These are phyloP conservation scores for Aspergillus clavatus DNA, from an alignment of 2,329 filamentous ascomycete species.

Conservation along the genomic window DNA sequence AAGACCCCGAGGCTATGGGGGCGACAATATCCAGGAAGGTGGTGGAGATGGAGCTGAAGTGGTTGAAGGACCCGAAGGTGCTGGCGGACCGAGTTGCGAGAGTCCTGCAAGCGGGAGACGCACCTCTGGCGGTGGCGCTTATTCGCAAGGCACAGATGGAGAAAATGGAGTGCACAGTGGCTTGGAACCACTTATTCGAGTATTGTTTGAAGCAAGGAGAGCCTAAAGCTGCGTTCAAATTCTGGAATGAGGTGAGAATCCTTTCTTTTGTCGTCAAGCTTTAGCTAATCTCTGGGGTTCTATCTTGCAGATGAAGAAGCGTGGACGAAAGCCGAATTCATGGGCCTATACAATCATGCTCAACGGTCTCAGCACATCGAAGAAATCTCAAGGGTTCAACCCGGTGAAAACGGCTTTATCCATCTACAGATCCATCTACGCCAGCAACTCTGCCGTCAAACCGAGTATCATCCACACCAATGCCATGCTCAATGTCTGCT, in stretches of 20 bases:
- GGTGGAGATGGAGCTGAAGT: slow-evolving; percentile 53
- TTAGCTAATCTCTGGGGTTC: slow-evolving; percentile 11
- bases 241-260: slow-evolving; percentile 74
- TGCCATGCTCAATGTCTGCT: slow-evolving; percentile 77
- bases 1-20: background rate
- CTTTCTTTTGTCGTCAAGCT: background rate
- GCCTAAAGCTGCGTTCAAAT: slow-evolving; percentile 63
- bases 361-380: slow-evolving; percentile 62
- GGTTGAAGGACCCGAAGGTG: slow-evolving; percentile 65
- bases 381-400: slow-evolving; percentile 47
- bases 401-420: slow-evolving; percentile 65
- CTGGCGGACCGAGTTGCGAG: slow-evolving; percentile 64
- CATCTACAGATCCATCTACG: slow-evolving; percentile 71
- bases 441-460: slow-evolving; percentile 58
- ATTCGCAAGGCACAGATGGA: slow-evolving; percentile 63
- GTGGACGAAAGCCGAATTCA: slow-evolving; percentile 71
- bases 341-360: slow-evolving; percentile 83
- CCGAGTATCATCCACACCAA: slow-evolving; percentile 82
- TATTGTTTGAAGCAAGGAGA: slow-evolving; percentile 60
- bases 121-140: slow-evolving; percentile 63
- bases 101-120: slow-evolving; percentile 55
- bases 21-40: slow-evolving; percentile 1
- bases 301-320: slow-evolving; percentile 79
- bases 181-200: slow-evolving; percentile 83
- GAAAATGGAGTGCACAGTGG: slow-evolving; percentile 60